Conservation (phyloP, 192 early-diverging fungal species). For the Martensiomyces pterosporus region DNA sequence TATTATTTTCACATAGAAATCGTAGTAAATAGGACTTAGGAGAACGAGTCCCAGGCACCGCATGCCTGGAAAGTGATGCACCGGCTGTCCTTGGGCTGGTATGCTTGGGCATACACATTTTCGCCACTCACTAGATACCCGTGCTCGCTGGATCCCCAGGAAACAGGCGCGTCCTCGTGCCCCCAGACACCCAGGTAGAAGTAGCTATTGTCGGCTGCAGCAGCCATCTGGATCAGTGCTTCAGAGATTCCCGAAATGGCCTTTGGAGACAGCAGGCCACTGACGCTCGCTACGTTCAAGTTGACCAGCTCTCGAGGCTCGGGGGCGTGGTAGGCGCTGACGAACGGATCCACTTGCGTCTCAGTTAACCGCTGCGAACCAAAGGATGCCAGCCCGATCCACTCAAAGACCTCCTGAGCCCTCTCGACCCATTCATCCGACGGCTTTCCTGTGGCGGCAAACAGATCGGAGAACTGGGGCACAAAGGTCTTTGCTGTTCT, state of each 20-base stretch:
- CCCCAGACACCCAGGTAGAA: constrained; percentile 41
- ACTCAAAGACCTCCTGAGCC: constrained; percentile 34
- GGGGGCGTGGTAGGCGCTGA: constrained; percentile 16
- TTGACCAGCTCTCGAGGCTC: constrained; percentile 1
- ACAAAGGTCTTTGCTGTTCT: neutral
- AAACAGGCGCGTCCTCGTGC: constrained; percentile 39
- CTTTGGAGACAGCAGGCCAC: constrained; percentile 25
- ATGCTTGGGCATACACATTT: constrained; percentile 37
- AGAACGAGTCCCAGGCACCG: constrained; percentile 41
- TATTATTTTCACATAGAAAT: no score
- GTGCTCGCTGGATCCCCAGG: constrained; percentile 34
- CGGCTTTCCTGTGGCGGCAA: neutral
- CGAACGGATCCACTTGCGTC: neutral
- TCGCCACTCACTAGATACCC: constrained; percentile 30
- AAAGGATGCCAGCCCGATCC: constrained; percentile 30
- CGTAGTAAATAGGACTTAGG: constrained; percentile 11
- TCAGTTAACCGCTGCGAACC: constrained; percentile 4
- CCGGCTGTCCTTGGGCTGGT: constrained; percentile 2
- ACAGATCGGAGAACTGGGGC: constrained; percentile 6
- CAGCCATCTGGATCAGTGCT: neutral
- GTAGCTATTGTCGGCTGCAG: neutral
- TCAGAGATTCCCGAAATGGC: constrained; percentile 15
- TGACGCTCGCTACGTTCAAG: constrained; percentile 7
- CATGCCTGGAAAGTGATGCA: constrained; percentile 41
- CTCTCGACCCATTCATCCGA: constrained; percentile 25